Base-by-base conservation (phyloP, 192 early-diverging fungal species). In the Backusella australiensis region DNA sequence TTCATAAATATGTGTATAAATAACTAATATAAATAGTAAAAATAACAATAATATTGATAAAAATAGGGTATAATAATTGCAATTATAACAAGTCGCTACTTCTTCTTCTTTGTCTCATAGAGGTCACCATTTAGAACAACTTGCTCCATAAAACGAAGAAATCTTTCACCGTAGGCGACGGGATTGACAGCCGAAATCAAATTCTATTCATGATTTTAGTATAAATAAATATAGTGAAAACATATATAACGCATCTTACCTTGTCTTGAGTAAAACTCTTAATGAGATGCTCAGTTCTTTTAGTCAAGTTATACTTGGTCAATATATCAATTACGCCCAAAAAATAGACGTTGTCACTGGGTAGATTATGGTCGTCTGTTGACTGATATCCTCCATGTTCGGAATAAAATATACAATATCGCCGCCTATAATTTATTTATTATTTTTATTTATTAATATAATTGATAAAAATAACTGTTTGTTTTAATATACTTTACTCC, bases 241-340 rank as follows among this genome's bases (percentile, higher is more conserved):
- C 34, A 35, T n/a, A 17, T 15, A 36, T 2, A 35, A 1, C 26
- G 21, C 11, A 7, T 15, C 8, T 49, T 44, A 75, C 90, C 85
- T 87, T 86, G 77, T 97, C 93, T 72, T 93, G 83, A 17, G 86
- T 86, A 49, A 98, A 73, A 14, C 90, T 84, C 83, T 97, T 99
- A 87, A 92, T 95, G 38, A 92, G 79, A 72, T 95, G 93, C 78
- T 99, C 97, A 42, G 93, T 74, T 75, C 92, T 93, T 84, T 99
- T 99, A 53, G 89, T 81, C 46, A 88, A 77, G 82, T 94, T 94
- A 85, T 97, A 99, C 2, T 92, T 90, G 29, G 97, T 99, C 72
- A 99, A 87, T 59, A 99, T 98, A 76, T 99, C 97, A 68, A 99
- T 99, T 74, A 98, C 91, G 8, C 97, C 96, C 67, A 99, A 86